Percentiles rank a stretch among this genome's conserved stretches.
Conservation (phyloP, 495 filamentous ascomycete species). For the Parachaetomium inaequale region DNA sequence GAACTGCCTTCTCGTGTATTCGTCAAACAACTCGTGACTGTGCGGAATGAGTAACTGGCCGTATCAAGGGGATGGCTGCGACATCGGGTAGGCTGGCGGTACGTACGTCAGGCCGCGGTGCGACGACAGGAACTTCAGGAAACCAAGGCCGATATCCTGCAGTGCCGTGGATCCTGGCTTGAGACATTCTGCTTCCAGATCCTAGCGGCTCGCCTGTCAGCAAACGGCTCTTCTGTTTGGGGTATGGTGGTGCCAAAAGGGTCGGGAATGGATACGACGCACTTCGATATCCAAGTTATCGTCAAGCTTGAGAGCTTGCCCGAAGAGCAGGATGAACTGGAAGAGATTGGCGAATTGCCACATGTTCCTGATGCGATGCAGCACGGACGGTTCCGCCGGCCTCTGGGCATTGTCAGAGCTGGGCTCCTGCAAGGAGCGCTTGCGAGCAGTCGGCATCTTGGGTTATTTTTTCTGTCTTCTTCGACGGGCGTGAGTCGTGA, state of each 20-base stretch:
- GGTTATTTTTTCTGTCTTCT: not conserved
- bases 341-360: slow-evolving; percentile 96
- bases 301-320: slow-evolving; percentile 81
- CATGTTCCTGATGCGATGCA: slow-evolving; percentile 73
- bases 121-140: slow-evolving; percentile 91
- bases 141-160: slow-evolving; percentile 75
- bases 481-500: not conserved
- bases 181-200: slow-evolving; percentile 83
- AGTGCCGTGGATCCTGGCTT: slow-evolving; percentile 72
- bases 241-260: not conserved
- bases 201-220: slow-evolving; percentile 49
- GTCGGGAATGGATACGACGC: slow-evolving; percentile 29
- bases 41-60: slow-evolving; percentile 18
- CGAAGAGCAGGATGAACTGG: slow-evolving; percentile 90
- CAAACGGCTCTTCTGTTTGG: not conserved
- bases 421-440: slow-evolving; percentile 69
- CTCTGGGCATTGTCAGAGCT: slow-evolving; percentile 33
- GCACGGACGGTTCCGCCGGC: slow-evolving; percentile 41
- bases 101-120: slow-evolving; percentile 85
- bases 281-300: slow-evolving; percentile 84
- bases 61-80: slow-evolving; percentile 2
- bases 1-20: slow-evolving; percentile 90
- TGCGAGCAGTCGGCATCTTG: slow-evolving; percentile 57
- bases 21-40: slow-evolving; percentile 86
- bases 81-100: slow-evolving; percentile 24